Evolutionary conservation across 805 yeast species (phyloP), one percentile per base, ranked within the genome.

Genomic region (Nakazawaea sp.): DNA sequence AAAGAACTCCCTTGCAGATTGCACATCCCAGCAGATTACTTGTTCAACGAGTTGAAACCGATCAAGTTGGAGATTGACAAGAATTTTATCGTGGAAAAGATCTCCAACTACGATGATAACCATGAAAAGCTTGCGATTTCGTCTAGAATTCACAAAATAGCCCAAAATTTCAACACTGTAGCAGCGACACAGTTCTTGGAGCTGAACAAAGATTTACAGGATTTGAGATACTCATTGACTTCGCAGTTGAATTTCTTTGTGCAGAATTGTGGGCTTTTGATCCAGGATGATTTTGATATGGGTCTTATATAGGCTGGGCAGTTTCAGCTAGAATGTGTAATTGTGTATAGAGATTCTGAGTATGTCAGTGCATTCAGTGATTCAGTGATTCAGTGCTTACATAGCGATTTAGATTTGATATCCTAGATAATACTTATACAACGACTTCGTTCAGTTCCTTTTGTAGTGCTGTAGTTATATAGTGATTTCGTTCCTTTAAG

Each of bases 211-310:
- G 5, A 28, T 16, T n/a, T 23, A 2, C 24, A 20, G 4, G 10
- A 17, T n/a, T 11, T 27, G 25, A 28, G n/a, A 5, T 49, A 54
- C 51, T 45, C 58, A 2, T 45, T 59, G 5, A 54, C 62, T 1
- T 43, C 57, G 27, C 62, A 59, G 41, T 18, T 61, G 15, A 60
- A 59, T 36, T 47, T 50, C 29, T 51, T 58, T 27, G 47, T 58
- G 6, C 48, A 49, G 20, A 53, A 60, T 34, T 26, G 25, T 10
- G 12, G 27, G 11, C 4, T n/a, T 12, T 17, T 38, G 28, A 13
- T 38, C 6, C n/a, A 13, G 23, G 32, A 15, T 7, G 23, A 33
- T 21, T 18, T 34, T 16, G 24, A 27, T 18, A 18, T 27, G 13
- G 18, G n/a, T 17, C 18, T 28, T 26, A 15, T 26, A 26, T 26